Evolutionary conservation across 306 rosid genomes (phyloP), one percentile per base, ranked within the genome.

Genomic region (Prunus mira): DNA sequence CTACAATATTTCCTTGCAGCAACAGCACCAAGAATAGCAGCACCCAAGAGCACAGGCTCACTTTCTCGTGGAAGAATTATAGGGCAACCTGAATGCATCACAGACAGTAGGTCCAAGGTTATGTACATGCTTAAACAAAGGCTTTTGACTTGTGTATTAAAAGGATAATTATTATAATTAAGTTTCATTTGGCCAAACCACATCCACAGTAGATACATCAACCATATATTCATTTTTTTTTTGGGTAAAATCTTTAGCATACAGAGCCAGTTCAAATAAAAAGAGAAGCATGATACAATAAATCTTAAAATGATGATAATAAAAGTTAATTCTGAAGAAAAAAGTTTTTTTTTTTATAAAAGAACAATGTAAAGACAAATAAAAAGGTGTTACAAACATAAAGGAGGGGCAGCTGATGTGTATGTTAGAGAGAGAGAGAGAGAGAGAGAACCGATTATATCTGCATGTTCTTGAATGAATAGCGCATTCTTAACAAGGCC

Each of bases 31-130:
- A 94, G 87, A 86, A 92, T 94, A 66, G 98, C 89, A 82, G 98
- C 96, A 70, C 98, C 98, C 86, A 94, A 86, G 69, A 94, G 96
- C 82, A 94, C 96, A 65, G 98, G 87, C 80, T 94, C 96, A 64
- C 87, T 89, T 81, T 94, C 98, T 80, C 93, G 93, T 43, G 98
- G 98, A 82, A 94, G 91, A 87, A 94, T 85, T 82, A 94, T 89
- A 58, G 97, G 89, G 82, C 90, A 94, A 57, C 98, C 98, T 94
- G 81, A 50, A 76, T 72, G 54, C 74, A 77, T 67, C 27, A 72
- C 22, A 54, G 34, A 17, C 19, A 45, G 58, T 17, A 52, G 24
- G 24, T 12, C 28, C 22, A 22, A 49, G 22, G 67, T 43, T 38
- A 62, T 46, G 56, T 19, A 38, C 49, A 74, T 50, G 28, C 41